Evolutionary conservation across 2,329 filamentous ascomycete species (phyloP).

Genomic region (Westerdykella ornata): DNA sequence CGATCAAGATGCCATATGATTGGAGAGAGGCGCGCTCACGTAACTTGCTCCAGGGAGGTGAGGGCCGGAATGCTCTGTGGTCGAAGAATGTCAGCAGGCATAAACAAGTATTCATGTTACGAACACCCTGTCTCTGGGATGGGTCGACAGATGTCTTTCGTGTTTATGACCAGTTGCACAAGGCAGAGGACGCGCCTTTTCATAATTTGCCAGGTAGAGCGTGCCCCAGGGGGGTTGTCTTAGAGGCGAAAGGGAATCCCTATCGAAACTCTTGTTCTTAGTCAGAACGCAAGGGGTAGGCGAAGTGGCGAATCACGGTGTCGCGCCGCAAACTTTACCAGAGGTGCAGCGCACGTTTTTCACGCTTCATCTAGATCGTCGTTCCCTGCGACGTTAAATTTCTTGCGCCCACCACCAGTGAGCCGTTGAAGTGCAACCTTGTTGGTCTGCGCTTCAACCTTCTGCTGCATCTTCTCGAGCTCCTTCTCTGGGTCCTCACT

Average conservation of each 20-base stretch:
- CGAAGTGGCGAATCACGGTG: slow-evolving; percentile 24
- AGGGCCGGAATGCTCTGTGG: slow-evolving; percentile 31
- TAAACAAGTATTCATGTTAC: slow-evolving; percentile 29
- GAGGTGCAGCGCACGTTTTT: slow-evolving; percentile 22
- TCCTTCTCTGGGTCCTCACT: slow-evolving; percentile 89
- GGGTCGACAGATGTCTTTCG: slow-evolving; percentile 30
- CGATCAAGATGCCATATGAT: slow-evolving; percentile 29
- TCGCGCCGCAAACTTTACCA: slow-evolving; percentile 26
- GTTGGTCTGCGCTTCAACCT: slow-evolving; percentile 82
- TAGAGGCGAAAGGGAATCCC: slow-evolving; percentile 22
- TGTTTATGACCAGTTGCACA: slow-evolving; percentile 21
- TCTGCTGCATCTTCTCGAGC: slow-evolving; percentile 94
- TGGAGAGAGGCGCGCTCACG: slow-evolving; percentile 20
- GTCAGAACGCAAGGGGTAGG: slow-evolving; percentile 31
- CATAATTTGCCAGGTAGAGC: slow-evolving; percentile 25
- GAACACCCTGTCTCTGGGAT: slow-evolving; percentile 8
- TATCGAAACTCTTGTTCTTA: slow-evolving; percentile 19
- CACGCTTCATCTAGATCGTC: slow-evolving; percentile 49
- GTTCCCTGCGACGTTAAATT: slow-evolving; percentile 72
- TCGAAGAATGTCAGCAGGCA: slow-evolving; percentile 32
- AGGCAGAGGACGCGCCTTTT: slow-evolving; percentile 26
- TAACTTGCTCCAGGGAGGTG: slow-evolving; percentile 30
- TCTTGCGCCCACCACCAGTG: slow-evolving; percentile 74
- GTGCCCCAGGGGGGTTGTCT: slow-evolving; percentile 26
- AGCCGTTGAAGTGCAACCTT: slow-evolving; percentile 87